Evolutionary conservation across 768 basidiomycete genomes (phyloP).

Genomic region (Lactifluus pinguis): DNA sequence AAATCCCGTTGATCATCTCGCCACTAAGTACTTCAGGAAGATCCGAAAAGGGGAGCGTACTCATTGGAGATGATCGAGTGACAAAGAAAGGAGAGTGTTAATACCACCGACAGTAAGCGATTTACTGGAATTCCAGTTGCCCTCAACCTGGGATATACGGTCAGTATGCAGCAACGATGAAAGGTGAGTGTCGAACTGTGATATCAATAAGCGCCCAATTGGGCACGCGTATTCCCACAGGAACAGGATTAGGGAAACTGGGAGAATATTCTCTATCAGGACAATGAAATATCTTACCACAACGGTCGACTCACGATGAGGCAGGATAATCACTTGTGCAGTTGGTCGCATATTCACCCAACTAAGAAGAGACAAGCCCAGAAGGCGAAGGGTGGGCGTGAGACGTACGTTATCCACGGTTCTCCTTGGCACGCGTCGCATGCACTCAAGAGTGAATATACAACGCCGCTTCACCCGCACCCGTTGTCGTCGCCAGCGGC

Average conservation of each 20-base stretch:
- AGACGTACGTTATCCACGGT: neutral
- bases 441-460: constrained; percentile 8
- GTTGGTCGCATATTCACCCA: neutral
- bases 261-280: neutral
- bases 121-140: neutral
- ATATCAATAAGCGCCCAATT: constrained; percentile 3
- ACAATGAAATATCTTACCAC: too few relatives aligned
- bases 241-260: constrained; percentile 6
- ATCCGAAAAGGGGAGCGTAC: neutral
- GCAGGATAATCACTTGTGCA: neutral
- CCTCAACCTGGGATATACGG: neutral
- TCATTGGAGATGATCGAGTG: neutral
- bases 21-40: neutral
- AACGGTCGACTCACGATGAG: neutral
- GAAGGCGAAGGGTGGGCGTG: too few relatives aligned
- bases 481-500: neutral
- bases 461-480: constrained; percentile 9
- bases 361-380: neutral
- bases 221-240: neutral
- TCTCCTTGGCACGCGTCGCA: constrained; percentile 5
- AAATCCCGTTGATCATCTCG: neutral
- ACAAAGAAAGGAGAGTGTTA: neutral
- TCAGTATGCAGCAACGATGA: neutral
- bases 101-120: neutral
- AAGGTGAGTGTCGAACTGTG: neutral